Conservation (phyloP, 495 filamentous ascomycete genomes). For the Corynascus novoguineensis region DNA sequence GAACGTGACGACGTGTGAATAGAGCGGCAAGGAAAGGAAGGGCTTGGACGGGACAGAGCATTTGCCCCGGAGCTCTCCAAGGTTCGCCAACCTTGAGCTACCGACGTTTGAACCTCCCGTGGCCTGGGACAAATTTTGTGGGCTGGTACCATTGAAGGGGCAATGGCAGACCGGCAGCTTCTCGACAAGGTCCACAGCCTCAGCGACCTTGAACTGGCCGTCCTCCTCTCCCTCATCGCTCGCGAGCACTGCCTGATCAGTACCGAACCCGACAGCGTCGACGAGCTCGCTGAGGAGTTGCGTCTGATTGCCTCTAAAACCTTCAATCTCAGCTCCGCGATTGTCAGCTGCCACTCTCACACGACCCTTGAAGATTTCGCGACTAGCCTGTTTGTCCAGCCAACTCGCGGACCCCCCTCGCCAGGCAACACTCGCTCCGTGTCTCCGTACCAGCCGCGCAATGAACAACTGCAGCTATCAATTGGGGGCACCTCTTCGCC, state of each 20-base stretch:
- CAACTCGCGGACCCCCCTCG: slow-evolving; percentile 17
- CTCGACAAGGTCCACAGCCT: slow-evolving; percentile 63
- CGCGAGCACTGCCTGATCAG: slow-evolving; percentile 85
- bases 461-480: slow-evolving; percentile 19
- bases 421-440: slow-evolving; percentile 26
- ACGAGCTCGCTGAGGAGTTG: slow-evolving; percentile 65
- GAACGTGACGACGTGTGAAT: neutral
- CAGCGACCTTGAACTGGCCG: slow-evolving; percentile 83
- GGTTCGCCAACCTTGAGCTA: neutral
- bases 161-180: slow-evolving; percentile 59
- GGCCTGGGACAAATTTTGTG: neutral
- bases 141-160: neutral
- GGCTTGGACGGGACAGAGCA: neutral
- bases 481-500: slow-evolving; percentile 11
- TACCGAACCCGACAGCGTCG: slow-evolving; percentile 55
- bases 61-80: neutral
- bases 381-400: slow-evolving; percentile 55
- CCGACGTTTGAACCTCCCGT: neutral
- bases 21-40: neutral
- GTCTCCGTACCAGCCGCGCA: slow-evolving; percentile 32
- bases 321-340: slow-evolving; percentile 62
- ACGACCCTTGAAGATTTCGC: slow-evolving; percentile 79
- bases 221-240: slow-evolving; percentile 70
- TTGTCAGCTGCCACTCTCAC: slow-evolving; percentile 63
- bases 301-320: slow-evolving; percentile 60